Evolutionary conservation across 2,329 filamentous ascomycete species (phyloP).

Genomic region (Blastomyces gilchristii): DNA sequence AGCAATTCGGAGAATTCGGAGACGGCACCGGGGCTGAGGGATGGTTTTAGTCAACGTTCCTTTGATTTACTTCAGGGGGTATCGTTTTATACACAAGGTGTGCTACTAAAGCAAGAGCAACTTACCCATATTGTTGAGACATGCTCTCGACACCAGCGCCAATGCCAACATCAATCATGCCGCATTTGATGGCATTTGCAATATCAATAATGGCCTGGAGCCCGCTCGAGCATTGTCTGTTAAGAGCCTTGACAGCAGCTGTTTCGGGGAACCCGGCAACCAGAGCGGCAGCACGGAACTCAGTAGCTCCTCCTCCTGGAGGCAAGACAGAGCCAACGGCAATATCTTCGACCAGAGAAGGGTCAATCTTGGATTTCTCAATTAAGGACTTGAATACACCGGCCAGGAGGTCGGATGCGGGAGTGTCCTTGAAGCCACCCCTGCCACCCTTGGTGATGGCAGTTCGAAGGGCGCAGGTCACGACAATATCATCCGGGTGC

Average conservation of each 20-base stretch:
- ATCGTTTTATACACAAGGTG: not conserved
- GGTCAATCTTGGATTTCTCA: slow-evolving; percentile 79
- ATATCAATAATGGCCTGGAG: slow-evolving; percentile 89
- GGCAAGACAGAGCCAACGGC: slow-evolving; percentile 84
- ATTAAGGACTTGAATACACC: slow-evolving; percentile 75
- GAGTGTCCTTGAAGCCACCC: slow-evolving; percentile 91
- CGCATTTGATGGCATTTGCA: slow-evolving; percentile 78
- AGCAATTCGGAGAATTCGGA: slow-evolving; percentile 86
- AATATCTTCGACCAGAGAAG: slow-evolving; percentile 79
- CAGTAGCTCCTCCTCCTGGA: slow-evolving; percentile 87
- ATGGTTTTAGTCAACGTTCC: not conserved
- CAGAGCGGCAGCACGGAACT: slow-evolving; percentile 86
- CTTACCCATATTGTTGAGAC: slow-evolving; percentile 79
- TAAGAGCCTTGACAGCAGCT: slow-evolving; percentile 76
- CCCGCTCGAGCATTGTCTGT: slow-evolving; percentile 89
- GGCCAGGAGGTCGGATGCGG: slow-evolving; percentile 71
- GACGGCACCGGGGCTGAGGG: slow-evolving; percentile 62
- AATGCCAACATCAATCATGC: slow-evolving; percentile 92
- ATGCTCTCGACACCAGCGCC: slow-evolving; percentile 96
- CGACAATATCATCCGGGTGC: slow-evolving; percentile 62
- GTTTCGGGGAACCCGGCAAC: slow-evolving; percentile 83
- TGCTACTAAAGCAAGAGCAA: slow-evolving; percentile 10
- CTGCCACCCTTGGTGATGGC: slow-evolving; percentile 88
- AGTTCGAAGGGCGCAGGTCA: slow-evolving; percentile 84
- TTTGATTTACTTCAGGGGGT: not conserved